Evolutionary conservation across 2,329 filamentous ascomycete species (phyloP).

Genomic region (Sporothrix phasma): DNA sequence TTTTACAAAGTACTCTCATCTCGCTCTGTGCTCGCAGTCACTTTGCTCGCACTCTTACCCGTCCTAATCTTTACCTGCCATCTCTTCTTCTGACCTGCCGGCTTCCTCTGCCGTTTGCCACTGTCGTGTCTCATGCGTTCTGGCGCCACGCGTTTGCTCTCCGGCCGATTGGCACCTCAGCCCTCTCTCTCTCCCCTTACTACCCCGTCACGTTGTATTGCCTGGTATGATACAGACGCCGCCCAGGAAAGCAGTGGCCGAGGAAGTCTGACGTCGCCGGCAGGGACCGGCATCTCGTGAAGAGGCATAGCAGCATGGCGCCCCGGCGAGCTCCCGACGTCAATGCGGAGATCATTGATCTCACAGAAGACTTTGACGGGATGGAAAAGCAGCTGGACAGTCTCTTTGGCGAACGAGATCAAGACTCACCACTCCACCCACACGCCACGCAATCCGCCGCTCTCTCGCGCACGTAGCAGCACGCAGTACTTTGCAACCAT

Average conservation of each 20-base stretch:
- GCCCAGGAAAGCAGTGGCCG: neutral
- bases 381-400: neutral
- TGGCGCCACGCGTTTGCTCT: neutral
- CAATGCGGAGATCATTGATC: conserved; percentile 19
- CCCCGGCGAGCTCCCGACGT: neutral
- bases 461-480: neutral
- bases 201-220: neutral
- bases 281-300: neutral
- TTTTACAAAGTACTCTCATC: no score
- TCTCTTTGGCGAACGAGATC: neutral
- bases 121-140: neutral
- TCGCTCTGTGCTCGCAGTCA: no score
- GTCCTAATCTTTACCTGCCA: neutral
- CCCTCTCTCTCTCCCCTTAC: neutral
- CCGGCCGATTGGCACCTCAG: neutral
- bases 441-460: conserved; percentile 10
- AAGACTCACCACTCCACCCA: no score
- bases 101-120: neutral
- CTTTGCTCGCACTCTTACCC: neutral
- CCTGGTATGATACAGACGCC: conserved; percentile 13
- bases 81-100: neutral
- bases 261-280: neutral
- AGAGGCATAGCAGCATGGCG: conserved; percentile 3
- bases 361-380: conserved; percentile 18
- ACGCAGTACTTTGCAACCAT: neutral